These are phyloP conservation scores for Vigna radiata DNA, from an alignment of 306 rosid species.

Conservation along the genomic window DNA sequence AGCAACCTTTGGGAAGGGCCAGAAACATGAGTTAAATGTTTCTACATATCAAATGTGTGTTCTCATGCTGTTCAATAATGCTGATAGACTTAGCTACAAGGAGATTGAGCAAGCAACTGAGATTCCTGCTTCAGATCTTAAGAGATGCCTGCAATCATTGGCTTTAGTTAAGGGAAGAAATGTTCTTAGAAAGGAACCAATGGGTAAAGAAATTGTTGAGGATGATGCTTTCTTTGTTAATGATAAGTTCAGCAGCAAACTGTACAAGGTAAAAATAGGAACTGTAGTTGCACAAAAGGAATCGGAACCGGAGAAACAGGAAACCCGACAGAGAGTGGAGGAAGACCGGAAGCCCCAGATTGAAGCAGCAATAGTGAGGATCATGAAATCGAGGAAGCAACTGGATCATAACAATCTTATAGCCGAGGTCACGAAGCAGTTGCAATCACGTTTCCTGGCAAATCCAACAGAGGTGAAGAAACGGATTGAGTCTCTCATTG, in stretches of 20 bases:
- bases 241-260: constrained; percentile 85
- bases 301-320: constrained; percentile 89
- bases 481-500: constrained; percentile 86
- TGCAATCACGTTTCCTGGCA: constrained; percentile 81
- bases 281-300: constrained; percentile 95
- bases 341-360: constrained; percentile 99
- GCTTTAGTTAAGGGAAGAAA: constrained; percentile 94
- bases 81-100: constrained; percentile 77
- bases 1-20: constrained; percentile 92
- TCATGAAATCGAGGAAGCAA: constrained; percentile 86
- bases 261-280: constrained; percentile 93
- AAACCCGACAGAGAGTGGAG: constrained; percentile 96
- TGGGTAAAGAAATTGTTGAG: constrained; percentile 88
- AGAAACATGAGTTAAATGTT: constrained; percentile 93
- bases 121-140: constrained; percentile 80
- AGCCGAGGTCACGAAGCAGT: constrained; percentile 91
- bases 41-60: constrained; percentile 96
- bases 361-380: constrained; percentile 89
- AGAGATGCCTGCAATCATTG: constrained; percentile 92
- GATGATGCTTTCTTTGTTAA: constrained; percentile 81
- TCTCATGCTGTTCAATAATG: constrained; percentile 83
- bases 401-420: constrained; percentile 88
- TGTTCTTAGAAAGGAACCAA: constrained; percentile 90
- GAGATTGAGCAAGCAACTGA: constrained; percentile 94
- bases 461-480: constrained; percentile 91